Conservation (phyloP, 1,284 basidiomycete species). For the Fomitopsis pinicola region DNA sequence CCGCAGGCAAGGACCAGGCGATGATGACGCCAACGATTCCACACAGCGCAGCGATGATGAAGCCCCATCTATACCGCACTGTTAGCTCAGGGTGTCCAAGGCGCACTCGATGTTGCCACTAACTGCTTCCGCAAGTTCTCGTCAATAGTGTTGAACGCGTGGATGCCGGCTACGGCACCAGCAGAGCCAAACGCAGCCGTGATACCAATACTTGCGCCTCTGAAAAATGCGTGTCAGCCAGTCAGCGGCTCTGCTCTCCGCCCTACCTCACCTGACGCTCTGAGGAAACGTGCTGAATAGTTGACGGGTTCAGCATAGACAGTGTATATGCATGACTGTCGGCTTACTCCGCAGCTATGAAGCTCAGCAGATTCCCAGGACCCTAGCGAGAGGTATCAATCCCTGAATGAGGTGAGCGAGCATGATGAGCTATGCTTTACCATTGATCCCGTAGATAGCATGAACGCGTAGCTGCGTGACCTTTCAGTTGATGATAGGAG, state of each 20-base stretch:
- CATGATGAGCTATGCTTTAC: background rate
- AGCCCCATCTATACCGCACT: background rate
- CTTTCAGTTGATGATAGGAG: background rate
- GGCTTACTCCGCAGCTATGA: background rate
- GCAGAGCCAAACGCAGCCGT: background rate
- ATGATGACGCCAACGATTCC: background rate
- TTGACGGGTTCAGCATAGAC: background rate
- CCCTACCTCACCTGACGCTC: background rate
- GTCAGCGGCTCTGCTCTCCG: too few species aligned
- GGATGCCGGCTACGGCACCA: background rate
- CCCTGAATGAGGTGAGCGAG: background rate
- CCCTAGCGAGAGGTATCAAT: background rate
- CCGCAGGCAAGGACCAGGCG: background rate
- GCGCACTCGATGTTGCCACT: background rate
- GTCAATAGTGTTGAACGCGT: background rate
- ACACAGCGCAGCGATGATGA: background rate
- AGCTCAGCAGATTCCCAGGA: background rate
- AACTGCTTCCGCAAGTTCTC: background rate
- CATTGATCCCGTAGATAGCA: background rate
- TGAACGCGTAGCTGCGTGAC: background rate
- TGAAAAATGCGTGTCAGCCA: too few species aligned
- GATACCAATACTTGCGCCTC: background rate
- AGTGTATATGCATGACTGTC: background rate
- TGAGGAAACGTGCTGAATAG: background rate
- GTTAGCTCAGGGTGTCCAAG: background rate